Evolutionary conservation across 192 early-diverging fungal genomes (phyloP), one percentile per base, ranked within the genome.

Genomic region (Diversispora eburnea): DNA sequence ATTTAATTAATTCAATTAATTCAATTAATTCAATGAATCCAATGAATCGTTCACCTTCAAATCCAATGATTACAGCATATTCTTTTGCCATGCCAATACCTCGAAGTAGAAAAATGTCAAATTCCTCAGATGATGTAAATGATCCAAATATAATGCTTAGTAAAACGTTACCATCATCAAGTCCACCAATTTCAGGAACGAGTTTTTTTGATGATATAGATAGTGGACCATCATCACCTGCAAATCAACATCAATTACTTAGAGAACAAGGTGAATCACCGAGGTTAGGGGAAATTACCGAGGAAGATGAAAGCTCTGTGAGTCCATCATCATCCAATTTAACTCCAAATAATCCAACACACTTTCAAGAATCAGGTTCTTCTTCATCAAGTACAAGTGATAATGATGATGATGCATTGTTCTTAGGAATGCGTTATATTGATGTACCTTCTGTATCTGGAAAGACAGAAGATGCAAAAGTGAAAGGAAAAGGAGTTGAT

Each of bases 401-500:
- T 60, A 48, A 61, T 49, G 58, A 61, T 60, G 70, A 72, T 20
- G 70, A 60, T 59, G 46, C 4, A 3, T 9, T 72, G 4, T 1
- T 17, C 10, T 9, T 33, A 61, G 41, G 43, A 46, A 55, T 20
- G n/a, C 54, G 56, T 10, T 55, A 52, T 58, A 42, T 58, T 58
- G 54, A 57, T 25, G 25, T 55, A 43, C 19, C 52, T 8, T 39
- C 55, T 8, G 47, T 68, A 61, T 61, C 8, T 51, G 33, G 46
- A 4, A 15, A 58, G 17, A 61, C n/a, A 3, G 13, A 47, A 22
- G 46, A 51, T 47, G 22, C 47, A n/a, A 15, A 46, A 49, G 70
- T 61, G n/a, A 72, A 72, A 72, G 70, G 70, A 60, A 72, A 72
- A 61, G 70, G 58, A 10, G 70, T 72, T 46, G 70, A 47, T 45